phyloP scores from a whole-genome alignment of 2,329 filamentous ascomycete genomes.

The Pyricularia grisea region DNA sequence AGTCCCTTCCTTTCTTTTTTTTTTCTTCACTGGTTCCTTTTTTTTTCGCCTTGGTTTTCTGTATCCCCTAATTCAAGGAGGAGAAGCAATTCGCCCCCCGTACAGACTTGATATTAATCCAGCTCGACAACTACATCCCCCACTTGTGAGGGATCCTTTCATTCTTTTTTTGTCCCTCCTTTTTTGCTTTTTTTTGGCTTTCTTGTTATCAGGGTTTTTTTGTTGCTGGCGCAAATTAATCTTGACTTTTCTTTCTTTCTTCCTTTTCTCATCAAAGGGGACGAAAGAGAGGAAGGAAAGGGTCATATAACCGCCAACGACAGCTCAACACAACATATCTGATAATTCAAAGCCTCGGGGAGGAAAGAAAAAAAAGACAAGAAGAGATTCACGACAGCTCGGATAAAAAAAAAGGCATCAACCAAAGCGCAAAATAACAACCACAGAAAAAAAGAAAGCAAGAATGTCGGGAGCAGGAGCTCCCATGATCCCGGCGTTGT shows the following conservation, averaged over 20 bases:
- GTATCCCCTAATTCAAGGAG: too few species aligned
- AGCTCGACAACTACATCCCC: neutral
- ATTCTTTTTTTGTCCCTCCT: neutral
- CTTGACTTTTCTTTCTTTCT: neutral
- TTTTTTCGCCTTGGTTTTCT: neutral
- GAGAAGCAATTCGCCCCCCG: too few species aligned
- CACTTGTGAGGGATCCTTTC: neutral
- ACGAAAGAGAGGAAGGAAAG: neutral
- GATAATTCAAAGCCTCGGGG: neutral
- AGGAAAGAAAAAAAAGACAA: neutral
- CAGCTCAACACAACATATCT: neutral
- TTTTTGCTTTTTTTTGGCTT: neutral
- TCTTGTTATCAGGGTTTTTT: neutral
- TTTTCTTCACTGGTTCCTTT: neutral
- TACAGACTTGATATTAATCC: neutral
- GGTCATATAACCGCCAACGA: neutral
- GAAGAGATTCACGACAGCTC: neutral
- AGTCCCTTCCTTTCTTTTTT: neutral
- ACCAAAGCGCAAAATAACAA: neutral
- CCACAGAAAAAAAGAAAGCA: neutral
- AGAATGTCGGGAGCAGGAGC: neutral
- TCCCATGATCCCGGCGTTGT: neutral
- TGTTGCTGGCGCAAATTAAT: neutral
- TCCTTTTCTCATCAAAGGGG: neutral
- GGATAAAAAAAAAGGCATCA: neutral